Base-by-base conservation (phyloP, 345 rosid species). In the Viola odorata region DNA sequence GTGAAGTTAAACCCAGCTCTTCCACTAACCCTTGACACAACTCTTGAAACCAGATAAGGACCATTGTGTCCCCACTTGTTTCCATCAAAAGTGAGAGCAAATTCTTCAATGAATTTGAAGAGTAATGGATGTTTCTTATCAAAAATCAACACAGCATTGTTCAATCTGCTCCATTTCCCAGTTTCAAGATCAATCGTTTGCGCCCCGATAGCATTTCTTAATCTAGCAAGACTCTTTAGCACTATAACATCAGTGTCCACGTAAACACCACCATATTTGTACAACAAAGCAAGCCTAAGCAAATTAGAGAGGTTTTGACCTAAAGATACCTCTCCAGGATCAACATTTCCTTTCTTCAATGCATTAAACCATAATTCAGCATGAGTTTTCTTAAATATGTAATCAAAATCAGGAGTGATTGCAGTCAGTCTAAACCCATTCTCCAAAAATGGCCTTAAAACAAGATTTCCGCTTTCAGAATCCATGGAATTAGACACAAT, bases 1-100 rank as follows among this genome's bases (percentile, higher is more conserved):
- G 82, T 75, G 78, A 89, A 84, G 72, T 80, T 60, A 37, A 69
- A 70, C 38, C 79, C 83, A 14, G 84, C 65, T 51, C 73, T 68
- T 0, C 58, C 73, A 1, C 12, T 60, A 10, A 88, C 63, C 60
- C 87, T 80, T 5, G 81, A 60, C 14, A 88, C 78, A 5, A 94
- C 99, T 63, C 99, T 77, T 0, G 97, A 94, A 16, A 90, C 96
- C 50, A 94, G 65, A 62, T 94, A 90, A 1, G 95, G 99, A 58
- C 99, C 99, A 55, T 94, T 94, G 55, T 94, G 95, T 4, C 99
- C 99, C 99, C 99, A 94, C 70, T 82, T 94, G 76, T 78, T 87
- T 12, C 97, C 97, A 72, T 94, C 76, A 53, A 94, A 94, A 7
- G 91, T 86, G 62, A 73, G 80, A 0, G 96, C 81, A 68, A 88